A percentile compares a stretch with the other conserved stretches of the same genome.
phyloP scores from a whole-genome alignment of 1,284 basidiomycete genomes.

The Ganoderma leucocontextum region DNA sequence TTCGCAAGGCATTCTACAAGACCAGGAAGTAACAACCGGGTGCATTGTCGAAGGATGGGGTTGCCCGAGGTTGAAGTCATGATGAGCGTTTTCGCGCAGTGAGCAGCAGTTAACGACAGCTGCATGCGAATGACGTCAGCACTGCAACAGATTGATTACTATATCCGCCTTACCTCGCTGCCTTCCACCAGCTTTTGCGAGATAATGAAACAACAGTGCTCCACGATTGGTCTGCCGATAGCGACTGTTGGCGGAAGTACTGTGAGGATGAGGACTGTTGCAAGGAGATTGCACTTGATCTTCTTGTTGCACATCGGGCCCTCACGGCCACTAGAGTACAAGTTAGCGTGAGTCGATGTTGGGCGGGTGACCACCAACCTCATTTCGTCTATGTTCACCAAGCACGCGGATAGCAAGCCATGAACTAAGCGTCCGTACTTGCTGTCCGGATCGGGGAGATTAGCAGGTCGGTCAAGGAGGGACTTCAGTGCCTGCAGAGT shows the following conservation, averaged over 20 bases:
- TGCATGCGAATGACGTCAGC: slow-evolving; percentile 40
- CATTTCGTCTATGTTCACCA: slow-evolving; percentile 92
- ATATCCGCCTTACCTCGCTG: slow-evolving; percentile 64
- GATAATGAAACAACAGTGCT: slow-evolving; percentile 87
- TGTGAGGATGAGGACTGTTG: slow-evolving; percentile 87
- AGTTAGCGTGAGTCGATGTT: slow-evolving; percentile 8
- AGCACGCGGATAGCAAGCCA: slow-evolving; percentile 85
- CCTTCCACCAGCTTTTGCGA: slow-evolving; percentile 76
- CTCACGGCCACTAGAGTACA: slow-evolving; percentile 69
- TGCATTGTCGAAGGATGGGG: slow-evolving; percentile 75
- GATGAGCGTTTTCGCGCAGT: slow-evolving; percentile 88
- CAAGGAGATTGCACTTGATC: slow-evolving; percentile 91
- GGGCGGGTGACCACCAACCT: slow-evolving; percentile 61
- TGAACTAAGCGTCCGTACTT: slow-evolving; percentile 76
- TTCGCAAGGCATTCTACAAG: slow-evolving; percentile 83
- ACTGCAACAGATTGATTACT: slow-evolving; percentile 8
- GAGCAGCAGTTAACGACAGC: slow-evolving; percentile 85
- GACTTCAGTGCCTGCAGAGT: slow-evolving; percentile 83
- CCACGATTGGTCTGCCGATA: slow-evolving; percentile 80
- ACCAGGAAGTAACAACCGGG: slow-evolving; percentile 79
- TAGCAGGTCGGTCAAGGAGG: slow-evolving; percentile 61
- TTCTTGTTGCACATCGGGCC: slow-evolving; percentile 84
- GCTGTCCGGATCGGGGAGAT: slow-evolving; percentile 43
- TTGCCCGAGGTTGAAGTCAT: slow-evolving; percentile 69
- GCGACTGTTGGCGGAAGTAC: slow-evolving; percentile 74